Percentiles rank a stretch among this genome's conserved stretches.
These are phyloP conservation scores for Apiotrichum veenhuisii DNA, from an alignment of 1,284 basidiomycete species.

Conservation along the genomic window DNA sequence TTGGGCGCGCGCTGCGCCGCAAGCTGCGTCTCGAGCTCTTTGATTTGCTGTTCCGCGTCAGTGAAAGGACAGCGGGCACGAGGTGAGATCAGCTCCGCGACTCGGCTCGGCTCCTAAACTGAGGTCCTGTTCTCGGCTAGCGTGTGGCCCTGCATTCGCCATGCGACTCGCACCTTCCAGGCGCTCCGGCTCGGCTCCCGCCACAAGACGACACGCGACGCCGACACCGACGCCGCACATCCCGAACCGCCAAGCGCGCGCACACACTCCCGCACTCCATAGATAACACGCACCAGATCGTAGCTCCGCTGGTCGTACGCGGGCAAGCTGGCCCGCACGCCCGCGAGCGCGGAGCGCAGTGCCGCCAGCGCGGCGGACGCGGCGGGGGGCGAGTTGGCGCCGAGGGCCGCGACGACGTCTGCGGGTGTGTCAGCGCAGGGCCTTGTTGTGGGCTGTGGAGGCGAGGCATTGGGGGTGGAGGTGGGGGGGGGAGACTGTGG, in stretches of 20 bases:
- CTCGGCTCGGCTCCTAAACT: too few species aligned
- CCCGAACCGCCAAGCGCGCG: neutral
- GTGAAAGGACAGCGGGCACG: neutral
- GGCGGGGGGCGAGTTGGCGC: neutral
- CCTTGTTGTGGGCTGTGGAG: too few species aligned
- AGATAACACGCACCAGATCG: conserved; percentile 57
- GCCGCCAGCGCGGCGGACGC: conserved; percentile 6
- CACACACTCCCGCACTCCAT: neutral
- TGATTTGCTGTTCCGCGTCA: conserved; percentile 57
- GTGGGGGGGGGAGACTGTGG: neutral
- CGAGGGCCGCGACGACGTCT: conserved; percentile 2
- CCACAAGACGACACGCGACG: too few species aligned
- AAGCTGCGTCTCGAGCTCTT: conserved; percentile 56
- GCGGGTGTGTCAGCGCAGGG: neutral
- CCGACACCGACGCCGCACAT: too few species aligned
- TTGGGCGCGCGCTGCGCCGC: conserved; percentile 54
- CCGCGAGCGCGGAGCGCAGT: conserved; percentile 51
- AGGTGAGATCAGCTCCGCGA: too few species aligned
- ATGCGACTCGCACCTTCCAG: too few species aligned
- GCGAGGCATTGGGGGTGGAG: too few species aligned
- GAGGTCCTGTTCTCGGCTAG: too few species aligned
- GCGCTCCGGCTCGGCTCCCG: too few species aligned
- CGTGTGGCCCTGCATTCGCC: too few species aligned
- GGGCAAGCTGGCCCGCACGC: conserved; percentile 62
- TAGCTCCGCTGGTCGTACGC: conserved; percentile 69